These are phyloP conservation scores for Diutina neorugosa DNA, from an alignment of 1,139 yeast genomes.

Conservation along the genomic window DNA sequence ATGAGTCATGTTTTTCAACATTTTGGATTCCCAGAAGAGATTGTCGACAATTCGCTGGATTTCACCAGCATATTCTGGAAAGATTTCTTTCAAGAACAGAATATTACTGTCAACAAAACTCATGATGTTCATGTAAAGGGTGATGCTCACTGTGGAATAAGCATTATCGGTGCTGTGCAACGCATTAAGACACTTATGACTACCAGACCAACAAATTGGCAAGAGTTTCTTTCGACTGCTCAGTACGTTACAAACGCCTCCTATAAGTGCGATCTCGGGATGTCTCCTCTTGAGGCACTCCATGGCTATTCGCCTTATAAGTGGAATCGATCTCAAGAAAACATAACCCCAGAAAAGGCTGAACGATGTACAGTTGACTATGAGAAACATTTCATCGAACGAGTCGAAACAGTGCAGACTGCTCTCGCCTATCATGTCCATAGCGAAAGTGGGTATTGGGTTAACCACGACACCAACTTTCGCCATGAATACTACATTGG, in stretches of 20 bases:
- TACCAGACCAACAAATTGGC: neutral
- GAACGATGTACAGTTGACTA: too few species aligned
- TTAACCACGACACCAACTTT: too few species aligned
- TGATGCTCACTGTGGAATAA: neutral
- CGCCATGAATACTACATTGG: too few species aligned
- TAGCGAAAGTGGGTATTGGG: too few species aligned
- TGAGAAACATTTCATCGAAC: too few species aligned
- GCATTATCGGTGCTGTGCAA: neutral
- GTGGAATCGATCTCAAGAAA: too few species aligned
- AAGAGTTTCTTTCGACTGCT: neutral
- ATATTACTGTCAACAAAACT: neutral
- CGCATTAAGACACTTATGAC: neutral
- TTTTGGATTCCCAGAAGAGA: neutral
- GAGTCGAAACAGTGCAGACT: too few species aligned
- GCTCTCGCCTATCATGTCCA: too few species aligned
- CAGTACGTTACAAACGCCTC: neutral
- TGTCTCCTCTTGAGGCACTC: neutral
- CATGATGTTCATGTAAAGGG: neutral
- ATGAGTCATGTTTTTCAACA: neutral
- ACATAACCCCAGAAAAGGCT: too few species aligned
- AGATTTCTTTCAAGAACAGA: neutral
- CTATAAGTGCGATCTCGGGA: neutral
- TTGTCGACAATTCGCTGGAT: too few species aligned
- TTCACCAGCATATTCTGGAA: neutral
- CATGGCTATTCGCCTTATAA: neutral